A percentile compares a stretch with the other conserved stretches of the same genome.
Evolutionary conservation across 1,284 basidiomycete species (phyloP).

Genomic region (Rhizopogon parksii): DNA sequence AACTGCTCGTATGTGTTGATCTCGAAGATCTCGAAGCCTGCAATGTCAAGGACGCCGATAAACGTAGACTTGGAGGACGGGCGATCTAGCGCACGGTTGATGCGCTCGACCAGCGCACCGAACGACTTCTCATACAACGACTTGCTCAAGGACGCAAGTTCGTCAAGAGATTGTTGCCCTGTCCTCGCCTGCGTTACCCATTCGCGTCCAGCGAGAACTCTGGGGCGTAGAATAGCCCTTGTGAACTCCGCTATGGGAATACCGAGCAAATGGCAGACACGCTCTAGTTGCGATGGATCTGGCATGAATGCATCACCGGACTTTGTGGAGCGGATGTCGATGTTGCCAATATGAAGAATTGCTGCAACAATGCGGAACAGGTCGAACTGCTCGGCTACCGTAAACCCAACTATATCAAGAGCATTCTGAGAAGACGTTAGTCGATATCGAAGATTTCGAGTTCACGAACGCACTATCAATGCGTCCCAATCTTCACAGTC

Average conservation of each 20-base stretch:
- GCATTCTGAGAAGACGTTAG: constrained; percentile 45
- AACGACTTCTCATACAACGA: constrained; percentile 98
- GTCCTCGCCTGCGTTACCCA: constrained; percentile 95
- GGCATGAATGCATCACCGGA: constrained; percentile 87
- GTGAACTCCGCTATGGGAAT: constrained; percentile 87
- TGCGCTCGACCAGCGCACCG: constrained; percentile 87
- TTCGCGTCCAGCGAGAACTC: constrained; percentile 91
- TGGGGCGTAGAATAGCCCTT: constrained; percentile 81
- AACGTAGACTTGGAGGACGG: constrained; percentile 92
- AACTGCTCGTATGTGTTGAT: constrained; percentile 95
- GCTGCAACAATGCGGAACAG: constrained; percentile 93
- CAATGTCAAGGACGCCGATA: constrained; percentile 98
- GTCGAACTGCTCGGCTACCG: constrained; percentile 79
- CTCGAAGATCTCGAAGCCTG: constrained; percentile 96
- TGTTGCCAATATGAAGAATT: constrained; percentile 94
- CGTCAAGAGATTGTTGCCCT: constrained; percentile 88
- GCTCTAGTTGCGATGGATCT: constrained; percentile 77
- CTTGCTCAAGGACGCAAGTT: constrained; percentile 90
- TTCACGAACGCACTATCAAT: constrained; percentile 50
- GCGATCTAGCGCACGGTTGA: constrained; percentile 91
- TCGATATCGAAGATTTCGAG: neutral
- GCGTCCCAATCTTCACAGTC: constrained; percentile 85
- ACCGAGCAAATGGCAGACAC: constrained; percentile 90
- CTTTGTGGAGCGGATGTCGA: constrained; percentile 75
- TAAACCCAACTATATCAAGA: constrained; percentile 84